Evolutionary conservation across 2,329 filamentous ascomycete species (phyloP).

Genomic region (Byssochlamys sp.): DNA sequence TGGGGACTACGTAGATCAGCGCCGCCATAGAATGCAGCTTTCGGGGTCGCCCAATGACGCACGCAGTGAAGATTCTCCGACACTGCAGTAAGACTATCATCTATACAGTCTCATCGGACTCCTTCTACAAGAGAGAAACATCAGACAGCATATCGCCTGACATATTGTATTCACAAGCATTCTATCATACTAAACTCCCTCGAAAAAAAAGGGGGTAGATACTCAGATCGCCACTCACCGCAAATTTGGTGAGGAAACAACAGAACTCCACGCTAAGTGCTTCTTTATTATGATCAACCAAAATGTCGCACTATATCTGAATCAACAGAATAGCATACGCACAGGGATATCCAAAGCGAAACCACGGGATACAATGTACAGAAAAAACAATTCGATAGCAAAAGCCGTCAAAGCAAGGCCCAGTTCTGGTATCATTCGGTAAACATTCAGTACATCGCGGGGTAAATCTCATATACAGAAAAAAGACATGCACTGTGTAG

Average conservation of each 20-base stretch:
- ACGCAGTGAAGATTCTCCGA: background rate
- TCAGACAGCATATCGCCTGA: background rate
- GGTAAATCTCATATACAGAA: background rate
- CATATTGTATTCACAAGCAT: background rate
- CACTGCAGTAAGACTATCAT: background rate
- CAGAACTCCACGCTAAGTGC: background rate
- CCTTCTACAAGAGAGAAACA: background rate
- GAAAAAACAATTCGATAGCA: background rate
- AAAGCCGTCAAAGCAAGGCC: background rate
- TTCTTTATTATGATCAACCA: background rate
- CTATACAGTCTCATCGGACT: background rate
- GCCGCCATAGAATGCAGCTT: slow-evolving; percentile 9
- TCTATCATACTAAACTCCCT: background rate
- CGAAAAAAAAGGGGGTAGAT: background rate
- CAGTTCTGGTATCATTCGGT: background rate
- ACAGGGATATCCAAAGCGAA: background rate
- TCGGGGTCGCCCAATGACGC: slow-evolving; percentile 4
- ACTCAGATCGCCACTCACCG: background rate
- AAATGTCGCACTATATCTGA: background rate
- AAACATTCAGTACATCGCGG: background rate
- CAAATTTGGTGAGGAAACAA: background rate
- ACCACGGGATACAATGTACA: background rate
- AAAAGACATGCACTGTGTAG: background rate
- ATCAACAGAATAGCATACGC: background rate
- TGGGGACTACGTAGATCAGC: slow-evolving; percentile 11